Base-by-base conservation (phyloP, 108 stramenopile species). In the Stephanodiscus minutulus region DNA sequence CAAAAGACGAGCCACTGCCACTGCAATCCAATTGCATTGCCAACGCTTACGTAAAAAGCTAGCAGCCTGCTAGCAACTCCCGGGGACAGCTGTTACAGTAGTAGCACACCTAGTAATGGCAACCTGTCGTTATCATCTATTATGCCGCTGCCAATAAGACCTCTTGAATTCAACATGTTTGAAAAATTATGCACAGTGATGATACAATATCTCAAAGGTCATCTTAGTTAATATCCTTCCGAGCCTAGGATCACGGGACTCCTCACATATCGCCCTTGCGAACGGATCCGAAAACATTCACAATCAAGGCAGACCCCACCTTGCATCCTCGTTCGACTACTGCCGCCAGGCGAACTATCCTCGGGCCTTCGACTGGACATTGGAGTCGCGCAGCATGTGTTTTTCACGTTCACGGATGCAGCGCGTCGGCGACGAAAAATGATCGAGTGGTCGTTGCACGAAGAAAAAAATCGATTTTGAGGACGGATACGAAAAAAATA, bases 231-330 rank as follows among this genome's bases (percentile, higher is more conserved):
- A 13, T 15, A 44, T 13, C 0, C 15, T 13, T 12, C 0, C 52
- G 8, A 10, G 9, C 25, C 52, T 53, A 15, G 22, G 20, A 8
- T 20, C 11, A 8, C 10, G 7, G 52, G 11, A 15, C 43, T 27
- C 25, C 36, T 65, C 52, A 75, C 11, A 76, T 44, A 24, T 69
- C 61, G 22, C 58, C 46, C 36, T 77, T 65, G 17, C 20, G 10
- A 65, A 77, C 76, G n/a, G 46, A 64, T 50, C 76, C 76, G 39
- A 77, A 77, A 20, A 77, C 68, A 50, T 70, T 70, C 24, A 77
- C 53, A 60, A 70, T 67, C 33, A 77, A 43, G 33, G 55, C 5
- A 8, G 68, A 77, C 33, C 76, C 76, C 20, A 70, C 64, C 41
- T 77, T 77, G 43, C 69, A 70, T 17, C 68, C 68, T 60, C 64